phyloP scores from a whole-genome alignment of 257 asterid genomes.

The Solanum paucissectum region DNA sequence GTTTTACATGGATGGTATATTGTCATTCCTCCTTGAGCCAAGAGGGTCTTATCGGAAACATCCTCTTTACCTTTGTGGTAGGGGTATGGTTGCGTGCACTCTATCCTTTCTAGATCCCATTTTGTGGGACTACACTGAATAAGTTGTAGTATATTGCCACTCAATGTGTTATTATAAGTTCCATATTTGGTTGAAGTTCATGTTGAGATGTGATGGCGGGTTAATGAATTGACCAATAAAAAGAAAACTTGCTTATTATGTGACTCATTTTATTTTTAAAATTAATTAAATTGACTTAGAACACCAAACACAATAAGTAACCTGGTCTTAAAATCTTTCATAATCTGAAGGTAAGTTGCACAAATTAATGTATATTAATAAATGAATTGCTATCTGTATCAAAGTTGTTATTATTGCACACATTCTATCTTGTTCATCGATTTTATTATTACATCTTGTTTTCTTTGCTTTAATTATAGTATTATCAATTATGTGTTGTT shows the following conservation, averaged over 20 bases:
- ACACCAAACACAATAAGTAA: background rate
- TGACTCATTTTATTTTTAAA: background rate
- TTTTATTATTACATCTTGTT: too few relatives aligned
- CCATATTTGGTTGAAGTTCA: background rate
- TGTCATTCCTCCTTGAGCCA: background rate
- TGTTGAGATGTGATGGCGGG: background rate
- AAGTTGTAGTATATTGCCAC: background rate
- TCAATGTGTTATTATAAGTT: background rate
- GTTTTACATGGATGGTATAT: background rate
- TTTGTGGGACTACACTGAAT: background rate
- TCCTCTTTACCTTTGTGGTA: background rate
- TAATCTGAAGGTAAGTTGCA: background rate
- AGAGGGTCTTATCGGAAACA: background rate
- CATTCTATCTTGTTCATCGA: too few relatives aligned
- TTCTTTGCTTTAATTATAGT: background rate
- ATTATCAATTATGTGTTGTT: background rate
- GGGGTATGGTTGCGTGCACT: background rate
- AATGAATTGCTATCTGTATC: background rate
- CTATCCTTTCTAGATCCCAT: background rate
- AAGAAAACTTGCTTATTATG: background rate
- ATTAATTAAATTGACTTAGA: background rate
- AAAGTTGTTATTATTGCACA: too few relatives aligned
- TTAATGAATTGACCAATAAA: background rate
- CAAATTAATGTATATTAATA: background rate
- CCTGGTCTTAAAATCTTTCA: background rate